These are phyloP conservation scores for Rugonectria rugulosa DNA, from an alignment of 2,329 filamentous ascomycete species.

Conservation along the genomic window DNA sequence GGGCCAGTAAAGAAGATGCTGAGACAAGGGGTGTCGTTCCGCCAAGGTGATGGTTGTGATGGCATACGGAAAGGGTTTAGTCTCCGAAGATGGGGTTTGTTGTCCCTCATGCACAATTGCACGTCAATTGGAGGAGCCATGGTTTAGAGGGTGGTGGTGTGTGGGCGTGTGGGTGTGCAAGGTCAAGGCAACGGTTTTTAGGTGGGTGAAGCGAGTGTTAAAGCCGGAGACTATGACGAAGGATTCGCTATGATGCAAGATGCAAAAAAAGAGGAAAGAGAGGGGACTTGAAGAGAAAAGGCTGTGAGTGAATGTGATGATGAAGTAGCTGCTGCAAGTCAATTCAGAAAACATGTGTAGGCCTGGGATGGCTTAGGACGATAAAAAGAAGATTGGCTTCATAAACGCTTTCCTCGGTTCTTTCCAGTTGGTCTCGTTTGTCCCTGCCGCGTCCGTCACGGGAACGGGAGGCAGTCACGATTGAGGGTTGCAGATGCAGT, in stretches of 20 bases:
- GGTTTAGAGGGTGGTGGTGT: neutral
- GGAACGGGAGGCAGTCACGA: neutral
- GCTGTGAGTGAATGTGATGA: neutral
- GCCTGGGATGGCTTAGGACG: too few relatives aligned
- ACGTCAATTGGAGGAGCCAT: neutral
- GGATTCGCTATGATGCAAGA: constrained; percentile 12
- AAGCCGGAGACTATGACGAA: constrained; percentile 10
- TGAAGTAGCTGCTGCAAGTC: neutral
- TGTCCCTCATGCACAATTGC: neutral
- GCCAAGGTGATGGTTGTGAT: neutral
- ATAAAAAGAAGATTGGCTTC: neutral
- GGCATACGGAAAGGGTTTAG: neutral
- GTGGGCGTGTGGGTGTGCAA: neutral
- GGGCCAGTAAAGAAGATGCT: neutral
- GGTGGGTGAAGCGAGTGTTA: constrained; percentile 1
- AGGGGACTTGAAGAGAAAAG: neutral
- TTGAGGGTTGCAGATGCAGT: neutral
- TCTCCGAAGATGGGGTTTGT: neutral
- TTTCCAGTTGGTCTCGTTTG: neutral
- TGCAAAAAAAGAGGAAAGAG: neutral
- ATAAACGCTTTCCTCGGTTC: neutral
- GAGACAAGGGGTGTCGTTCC: neutral
- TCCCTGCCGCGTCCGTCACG: neutral
- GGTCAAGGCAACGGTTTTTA: neutral
- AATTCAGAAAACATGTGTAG: neutral